phyloP scores from a whole-genome alignment of 805 yeast species.

The Candida patagonica region DNA sequence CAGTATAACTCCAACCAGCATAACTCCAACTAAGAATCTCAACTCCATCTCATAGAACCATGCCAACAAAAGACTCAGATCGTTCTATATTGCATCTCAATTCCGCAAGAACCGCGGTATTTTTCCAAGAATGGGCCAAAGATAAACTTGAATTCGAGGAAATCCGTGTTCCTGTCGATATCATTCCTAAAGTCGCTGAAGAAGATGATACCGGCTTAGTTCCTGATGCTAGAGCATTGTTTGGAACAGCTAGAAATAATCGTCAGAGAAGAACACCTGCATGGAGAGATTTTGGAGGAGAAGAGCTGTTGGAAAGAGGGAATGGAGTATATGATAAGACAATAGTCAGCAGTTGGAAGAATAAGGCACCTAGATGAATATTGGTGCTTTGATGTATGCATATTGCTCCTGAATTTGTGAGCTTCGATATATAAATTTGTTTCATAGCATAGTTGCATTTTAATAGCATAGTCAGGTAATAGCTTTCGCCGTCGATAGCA shows the following conservation, averaged over 20 bases:
- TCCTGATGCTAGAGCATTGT: slow-evolving; percentile 18
- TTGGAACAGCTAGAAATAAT: slow-evolving; percentile 12
- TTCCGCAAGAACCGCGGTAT: slow-evolving; percentile 20
- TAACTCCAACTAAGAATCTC: too few relatives aligned
- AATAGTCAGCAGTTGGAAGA: background rate
- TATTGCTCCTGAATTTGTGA: too few relatives aligned
- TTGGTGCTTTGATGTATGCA: too few relatives aligned
- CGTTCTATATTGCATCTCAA: slow-evolving; percentile 24
- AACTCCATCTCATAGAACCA: too few relatives aligned
- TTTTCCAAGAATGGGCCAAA: slow-evolving; percentile 25
- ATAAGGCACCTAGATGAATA: too few relatives aligned
- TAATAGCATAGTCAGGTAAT: too few relatives aligned
- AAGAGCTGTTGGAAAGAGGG: slow-evolving; percentile 11
- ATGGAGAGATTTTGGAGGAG: slow-evolving; percentile 18
- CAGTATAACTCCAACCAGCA: too few relatives aligned
- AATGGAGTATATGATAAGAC: slow-evolving; percentile 8
- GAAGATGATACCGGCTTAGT: slow-evolving; percentile 15
- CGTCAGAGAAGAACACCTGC: slow-evolving; percentile 10
- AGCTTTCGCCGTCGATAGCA: too few relatives aligned
- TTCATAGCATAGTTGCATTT: too few relatives aligned
- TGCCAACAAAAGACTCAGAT: slow-evolving; percentile 27
- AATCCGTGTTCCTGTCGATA: slow-evolving; percentile 17
- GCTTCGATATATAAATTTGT: too few relatives aligned
- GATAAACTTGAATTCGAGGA: slow-evolving; percentile 24
- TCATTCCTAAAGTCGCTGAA: slow-evolving; percentile 17